Percentiles rank a stretch among this genome's conserved stretches.
These are phyloP conservation scores for Penicillium sp. DNA, from an alignment of 2,329 filamentous ascomycete genomes.

Conservation along the genomic window DNA sequence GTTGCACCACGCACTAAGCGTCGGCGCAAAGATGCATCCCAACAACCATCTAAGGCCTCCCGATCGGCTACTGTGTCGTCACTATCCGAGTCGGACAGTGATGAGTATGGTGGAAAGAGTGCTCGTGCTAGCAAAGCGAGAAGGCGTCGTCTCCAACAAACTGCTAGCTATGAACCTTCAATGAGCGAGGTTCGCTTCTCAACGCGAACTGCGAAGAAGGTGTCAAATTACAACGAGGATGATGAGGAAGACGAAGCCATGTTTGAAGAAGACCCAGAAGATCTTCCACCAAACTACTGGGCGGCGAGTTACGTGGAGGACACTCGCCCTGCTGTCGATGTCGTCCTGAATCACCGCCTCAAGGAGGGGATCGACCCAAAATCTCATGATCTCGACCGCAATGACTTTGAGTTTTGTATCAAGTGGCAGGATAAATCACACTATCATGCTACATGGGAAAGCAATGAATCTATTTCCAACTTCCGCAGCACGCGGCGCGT, in stretches of 20 bases:
- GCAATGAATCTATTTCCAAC: conserved; percentile 68
- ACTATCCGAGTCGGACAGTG: conserved; percentile 64
- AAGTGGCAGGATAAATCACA: conserved; percentile 98
- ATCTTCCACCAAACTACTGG: conserved; percentile 68
- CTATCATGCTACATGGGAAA: conserved; percentile 94
- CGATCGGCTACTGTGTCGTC: conserved; percentile 55
- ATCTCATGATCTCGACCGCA: conserved; percentile 37
- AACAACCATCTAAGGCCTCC: conserved; percentile 50
- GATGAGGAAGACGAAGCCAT: conserved; percentile 58
- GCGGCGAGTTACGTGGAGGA: conserved; percentile 65
- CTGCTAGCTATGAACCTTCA: conserved; percentile 61
- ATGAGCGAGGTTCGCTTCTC: conserved; percentile 88
- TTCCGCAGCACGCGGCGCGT: conserved; percentile 82
- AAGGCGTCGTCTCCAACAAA: conserved; percentile 66
- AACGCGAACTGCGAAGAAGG: conserved; percentile 75
- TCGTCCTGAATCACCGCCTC: conserved; percentile 80
- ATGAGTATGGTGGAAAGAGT: conserved; percentile 74
- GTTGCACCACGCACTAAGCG: conserved; percentile 49
- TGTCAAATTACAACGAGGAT: conserved; percentile 67
- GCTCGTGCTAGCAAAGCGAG: conserved; percentile 73
- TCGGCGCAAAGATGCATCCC: conserved; percentile 54
- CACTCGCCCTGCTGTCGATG: conserved; percentile 80
- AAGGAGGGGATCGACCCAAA: conserved; percentile 61
- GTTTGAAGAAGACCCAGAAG: conserved; percentile 57
- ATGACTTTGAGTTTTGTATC: conserved; percentile 86